A percentile compares a stretch with the other conserved stretches of the same genome.
Evolutionary conservation across 2,329 filamentous ascomycete genomes (phyloP).

Genomic region (Aureobasidium sp.): DNA sequence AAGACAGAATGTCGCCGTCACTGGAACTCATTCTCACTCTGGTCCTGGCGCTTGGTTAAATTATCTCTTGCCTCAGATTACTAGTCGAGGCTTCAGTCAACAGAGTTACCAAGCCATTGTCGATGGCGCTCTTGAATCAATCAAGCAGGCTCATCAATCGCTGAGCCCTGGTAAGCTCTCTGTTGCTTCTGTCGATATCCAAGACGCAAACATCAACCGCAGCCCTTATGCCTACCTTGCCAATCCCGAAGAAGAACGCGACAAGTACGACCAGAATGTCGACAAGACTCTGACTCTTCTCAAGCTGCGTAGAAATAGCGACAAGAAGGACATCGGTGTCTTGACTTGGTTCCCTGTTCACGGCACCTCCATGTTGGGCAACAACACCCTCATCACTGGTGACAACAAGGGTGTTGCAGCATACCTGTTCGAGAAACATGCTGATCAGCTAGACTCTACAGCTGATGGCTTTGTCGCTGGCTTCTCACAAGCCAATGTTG

Average conservation of each 20-base stretch:
- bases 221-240: slow-evolving; percentile 81
- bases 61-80: slow-evolving; percentile 86
- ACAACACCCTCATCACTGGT: slow-evolving; percentile 85
- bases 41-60: slow-evolving; percentile 92
- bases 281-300: slow-evolving; percentile 77
- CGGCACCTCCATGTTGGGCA: slow-evolving; percentile 81
- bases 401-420: slow-evolving; percentile 96
- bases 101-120: slow-evolving; percentile 88
- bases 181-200: slow-evolving; percentile 59
- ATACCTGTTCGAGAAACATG: slow-evolving; percentile 67
- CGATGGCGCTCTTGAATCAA: slow-evolving; percentile 72
- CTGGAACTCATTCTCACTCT: slow-evolving; percentile 86
- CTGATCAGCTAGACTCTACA: background rate
- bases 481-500: slow-evolving; percentile 86
- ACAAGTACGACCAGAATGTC: slow-evolving; percentile 54
- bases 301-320: slow-evolving; percentile 59
- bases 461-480: slow-evolving; percentile 66
- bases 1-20: slow-evolving; percentile 76
- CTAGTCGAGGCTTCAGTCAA: slow-evolving; percentile 73
- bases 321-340: slow-evolving; percentile 68
- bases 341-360: slow-evolving; percentile 90
- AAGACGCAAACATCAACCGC: slow-evolving; percentile 77
- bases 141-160: slow-evolving; percentile 68
- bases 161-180: slow-evolving; percentile 62
- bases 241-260: slow-evolving; percentile 70